These are phyloP conservation scores for Alternaria angustiovoidea DNA, from an alignment of 2,329 filamentous ascomycete genomes.

Conservation along the genomic window DNA sequence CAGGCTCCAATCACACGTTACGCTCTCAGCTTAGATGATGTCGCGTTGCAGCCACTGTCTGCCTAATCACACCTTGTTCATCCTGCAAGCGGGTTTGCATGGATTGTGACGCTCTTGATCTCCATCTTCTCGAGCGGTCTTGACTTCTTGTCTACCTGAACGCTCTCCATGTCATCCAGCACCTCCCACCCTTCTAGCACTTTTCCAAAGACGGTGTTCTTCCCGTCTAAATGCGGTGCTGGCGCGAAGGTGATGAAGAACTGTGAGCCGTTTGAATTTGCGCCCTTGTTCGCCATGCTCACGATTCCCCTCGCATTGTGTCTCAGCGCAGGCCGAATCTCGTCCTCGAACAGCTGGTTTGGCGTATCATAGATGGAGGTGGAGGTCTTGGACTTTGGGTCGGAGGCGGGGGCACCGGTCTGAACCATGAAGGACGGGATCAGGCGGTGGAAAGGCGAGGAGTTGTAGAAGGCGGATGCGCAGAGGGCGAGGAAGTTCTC, in stretches of 20 bases:
- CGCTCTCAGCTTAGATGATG: neutral
- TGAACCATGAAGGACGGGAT: slow-evolving; percentile 85
- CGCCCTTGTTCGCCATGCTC: slow-evolving; percentile 81
- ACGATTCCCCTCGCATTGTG: slow-evolving; percentile 75
- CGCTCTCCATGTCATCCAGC: slow-evolving; percentile 73
- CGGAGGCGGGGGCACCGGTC: slow-evolving; percentile 66
- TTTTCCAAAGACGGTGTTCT: slow-evolving; percentile 85
- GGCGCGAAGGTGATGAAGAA: slow-evolving; percentile 84
- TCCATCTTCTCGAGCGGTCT: slow-evolving; percentile 71
- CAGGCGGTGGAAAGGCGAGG: slow-evolving; percentile 79
- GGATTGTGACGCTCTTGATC: slow-evolving; percentile 75
- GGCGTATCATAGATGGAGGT: slow-evolving; percentile 71
- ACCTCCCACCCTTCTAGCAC: slow-evolving; percentile 68
- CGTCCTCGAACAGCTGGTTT: slow-evolving; percentile 73
- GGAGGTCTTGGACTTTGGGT: slow-evolving; percentile 68
- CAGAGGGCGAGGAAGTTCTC: slow-evolving; percentile 92
- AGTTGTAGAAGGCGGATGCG: slow-evolving; percentile 78
- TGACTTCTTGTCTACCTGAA: slow-evolving; percentile 80
- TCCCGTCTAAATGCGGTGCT: slow-evolving; percentile 80
- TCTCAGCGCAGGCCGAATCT: slow-evolving; percentile 74
- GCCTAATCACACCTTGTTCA: neutral
- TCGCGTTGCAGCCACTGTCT: slow-evolving; percentile 42
- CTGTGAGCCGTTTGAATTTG: slow-evolving; percentile 77
- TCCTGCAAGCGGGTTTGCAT: slow-evolving; percentile 79
- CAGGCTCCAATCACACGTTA: neutral